Base-by-base conservation (phyloP, 2,329 filamentous ascomycete genomes). In the Scedosporium dehoogii region DNA sequence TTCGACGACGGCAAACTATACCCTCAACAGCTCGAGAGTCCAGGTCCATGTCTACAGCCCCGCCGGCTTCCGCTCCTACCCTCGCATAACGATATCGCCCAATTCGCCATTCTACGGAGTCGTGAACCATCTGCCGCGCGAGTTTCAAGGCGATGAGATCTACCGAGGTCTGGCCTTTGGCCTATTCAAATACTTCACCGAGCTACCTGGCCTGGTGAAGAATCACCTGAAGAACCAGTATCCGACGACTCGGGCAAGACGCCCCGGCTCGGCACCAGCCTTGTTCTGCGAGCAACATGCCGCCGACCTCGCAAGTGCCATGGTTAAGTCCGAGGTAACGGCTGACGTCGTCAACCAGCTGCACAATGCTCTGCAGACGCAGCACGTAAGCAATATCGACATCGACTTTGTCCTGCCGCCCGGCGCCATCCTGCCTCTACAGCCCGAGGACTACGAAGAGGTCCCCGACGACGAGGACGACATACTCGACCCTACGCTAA, bases 141-240 rank as follows among this genome's bases (percentile, higher is more conserved):
- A 97, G 72, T 92, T 92, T 74, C 94, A 97, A 78, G 93, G 93
- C 70, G 93, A 97, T 73, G 93, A 97, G 74, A 82, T 96, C 66
- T 96, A 89, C 75, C 87, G 94, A 56, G 94, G 89, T 18, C 82
- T 99, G 62, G 94, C 93, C 58, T 96, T 97, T 74, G 92, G 91
- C 63, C 81, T 99, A 67, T 89, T 88, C 79, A 97, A 96, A 73
- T 99, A 97, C 79, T 97, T 97, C 72, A 83, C 85, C 65, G 93
- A 97, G 75, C 81, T 99, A 60, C 86, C 92, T 23, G 84, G 89
- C 62, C 79, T 83, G 44, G 87, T 92, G 71, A 96, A 91, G 78
- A 81, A 80, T 69, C 82, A 85, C 64, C 82, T 96, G 73, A 85
- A 81, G 67, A 81, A 80, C 68, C 74, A 78, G 44, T 85, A 84